A percentile compares a stretch with the other conserved stretches of the same genome.
Conservation (phyloP, 305 asterid species). For the Rubia balearica region DNA sequence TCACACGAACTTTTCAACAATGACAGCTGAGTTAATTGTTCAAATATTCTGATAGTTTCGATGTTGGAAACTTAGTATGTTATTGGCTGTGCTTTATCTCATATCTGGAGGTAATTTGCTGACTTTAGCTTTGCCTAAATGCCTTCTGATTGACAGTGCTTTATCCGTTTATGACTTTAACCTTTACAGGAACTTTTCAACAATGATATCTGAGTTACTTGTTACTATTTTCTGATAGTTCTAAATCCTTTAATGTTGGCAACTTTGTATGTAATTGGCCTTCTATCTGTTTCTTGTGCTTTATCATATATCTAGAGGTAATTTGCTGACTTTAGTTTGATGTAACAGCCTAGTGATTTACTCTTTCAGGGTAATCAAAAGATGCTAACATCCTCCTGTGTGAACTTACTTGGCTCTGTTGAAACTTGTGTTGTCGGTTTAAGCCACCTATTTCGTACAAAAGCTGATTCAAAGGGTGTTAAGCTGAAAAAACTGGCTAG, state of each 20-base stretch:
- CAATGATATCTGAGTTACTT: background rate
- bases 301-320: background rate
- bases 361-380: conserved; percentile 37
- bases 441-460: conserved; percentile 63
- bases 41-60: background rate
- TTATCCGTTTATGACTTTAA: too few species aligned
- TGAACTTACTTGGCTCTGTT: conserved; percentile 54
- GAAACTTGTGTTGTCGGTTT: conserved; percentile 76
- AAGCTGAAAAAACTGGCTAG: conserved; percentile 66
- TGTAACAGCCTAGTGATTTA: background rate
- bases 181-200: background rate
- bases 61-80: background rate
- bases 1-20: background rate
- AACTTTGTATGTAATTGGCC: background rate
- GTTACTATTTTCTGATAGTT: background rate
- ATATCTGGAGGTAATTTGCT: background rate
- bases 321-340: background rate
- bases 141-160: too few species aligned
- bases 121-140: background rate
- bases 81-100: background rate
- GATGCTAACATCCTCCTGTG: conserved; percentile 31
- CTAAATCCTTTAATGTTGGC: background rate
- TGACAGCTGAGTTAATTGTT: background rate
- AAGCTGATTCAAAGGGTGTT: conserved; percentile 59
- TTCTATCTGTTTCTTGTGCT: background rate